These are phyloP conservation scores for Penicillium sp. DNA, from an alignment of 2,329 filamentous ascomycete genomes.

Conservation along the genomic window DNA sequence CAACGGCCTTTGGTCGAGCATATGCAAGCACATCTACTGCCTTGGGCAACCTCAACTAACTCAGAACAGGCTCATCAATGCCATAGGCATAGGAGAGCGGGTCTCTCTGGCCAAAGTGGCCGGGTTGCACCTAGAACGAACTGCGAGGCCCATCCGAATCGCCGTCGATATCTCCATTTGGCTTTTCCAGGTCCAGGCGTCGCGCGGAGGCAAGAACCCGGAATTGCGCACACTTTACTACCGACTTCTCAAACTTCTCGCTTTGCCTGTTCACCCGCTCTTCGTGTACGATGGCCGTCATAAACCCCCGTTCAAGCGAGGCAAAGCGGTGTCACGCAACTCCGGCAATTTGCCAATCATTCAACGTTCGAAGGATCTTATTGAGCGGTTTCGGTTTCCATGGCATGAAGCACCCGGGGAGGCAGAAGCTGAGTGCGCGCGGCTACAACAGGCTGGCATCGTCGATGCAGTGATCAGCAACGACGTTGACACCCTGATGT, in stretches of 20 bases:
- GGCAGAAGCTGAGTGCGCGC: conserved; percentile 92
- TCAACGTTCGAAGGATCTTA: conserved; percentile 79
- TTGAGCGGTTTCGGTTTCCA: conserved; percentile 83
- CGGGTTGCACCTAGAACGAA: conserved; percentile 73
- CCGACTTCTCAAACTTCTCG: conserved; percentile 77
- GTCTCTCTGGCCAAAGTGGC: conserved; percentile 83
- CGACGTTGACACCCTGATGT: conserved; percentile 98
- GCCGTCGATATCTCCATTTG: conserved; percentile 97
- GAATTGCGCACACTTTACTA: conserved; percentile 93
- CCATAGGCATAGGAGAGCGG: conserved; percentile 81
- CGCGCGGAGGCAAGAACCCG: conserved; percentile 85
- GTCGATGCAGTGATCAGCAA: conserved; percentile 95
- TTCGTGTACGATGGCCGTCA: conserved; percentile 91
- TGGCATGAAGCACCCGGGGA: conserved; percentile 90
- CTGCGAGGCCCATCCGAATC: conserved; percentile 76
- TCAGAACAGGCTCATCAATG: conserved; percentile 76
- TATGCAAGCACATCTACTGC: neutral
- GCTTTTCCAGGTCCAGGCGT: conserved; percentile 91
- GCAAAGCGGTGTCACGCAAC: conserved; percentile 66
- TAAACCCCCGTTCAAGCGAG: conserved; percentile 86
- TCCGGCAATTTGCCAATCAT: conserved; percentile 69
- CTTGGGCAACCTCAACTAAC: conserved; percentile 24
- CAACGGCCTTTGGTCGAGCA: conserved; percentile 10
- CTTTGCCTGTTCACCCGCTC: conserved; percentile 79
- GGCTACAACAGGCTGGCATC: conserved; percentile 78